Evolutionary conservation across 208 protist species (phyloP).

Genomic region (Trypanosomatidae sp.): DNA sequence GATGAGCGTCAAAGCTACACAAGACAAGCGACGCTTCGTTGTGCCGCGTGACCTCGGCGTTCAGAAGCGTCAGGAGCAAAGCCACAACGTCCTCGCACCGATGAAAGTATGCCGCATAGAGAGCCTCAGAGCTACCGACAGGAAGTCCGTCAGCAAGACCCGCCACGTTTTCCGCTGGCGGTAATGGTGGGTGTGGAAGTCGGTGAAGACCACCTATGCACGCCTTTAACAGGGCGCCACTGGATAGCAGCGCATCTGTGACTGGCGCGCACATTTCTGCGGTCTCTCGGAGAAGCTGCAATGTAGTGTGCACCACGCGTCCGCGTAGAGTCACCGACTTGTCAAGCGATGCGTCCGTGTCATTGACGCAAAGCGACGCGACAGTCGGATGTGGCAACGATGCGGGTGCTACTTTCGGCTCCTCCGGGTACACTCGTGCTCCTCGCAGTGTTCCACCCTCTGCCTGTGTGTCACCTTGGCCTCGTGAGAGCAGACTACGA

Average conservation of each 20-base stretch:
- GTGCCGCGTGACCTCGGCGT: neutral
- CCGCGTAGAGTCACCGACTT: neutral
- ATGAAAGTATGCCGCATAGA: neutral
- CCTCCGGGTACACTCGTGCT: neutral
- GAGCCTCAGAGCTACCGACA: slow-evolving; percentile 5
- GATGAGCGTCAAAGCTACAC: slow-evolving; percentile 37
- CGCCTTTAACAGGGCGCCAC: slow-evolving; percentile 10
- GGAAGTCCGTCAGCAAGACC: neutral
- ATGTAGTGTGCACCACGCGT: slow-evolving; percentile 9
- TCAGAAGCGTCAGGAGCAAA: slow-evolving; percentile 23
- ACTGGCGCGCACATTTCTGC: slow-evolving; percentile 14
- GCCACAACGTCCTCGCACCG: slow-evolving; percentile 10
- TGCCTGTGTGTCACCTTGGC: neutral
- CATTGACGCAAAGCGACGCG: neutral
- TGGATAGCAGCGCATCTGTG: slow-evolving; percentile 22
- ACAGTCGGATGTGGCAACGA: neutral
- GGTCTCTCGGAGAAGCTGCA: slow-evolving; percentile 15
- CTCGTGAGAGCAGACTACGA: slow-evolving; percentile 18
- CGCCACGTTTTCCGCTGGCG: neutral
- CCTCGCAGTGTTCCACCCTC: neutral
- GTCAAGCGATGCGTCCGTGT: neutral
- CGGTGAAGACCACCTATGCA: slow-evolving; percentile 8
- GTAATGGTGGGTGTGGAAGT: neutral
- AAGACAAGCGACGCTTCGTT: slow-evolving; percentile 39
- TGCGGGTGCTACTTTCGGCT: neutral